A percentile compares a stretch with the other conserved stretches of the same genome.
Evolutionary conservation across 495 filamentous ascomycete genomes (phyloP).

Genomic region (Tuber aestivum): DNA sequence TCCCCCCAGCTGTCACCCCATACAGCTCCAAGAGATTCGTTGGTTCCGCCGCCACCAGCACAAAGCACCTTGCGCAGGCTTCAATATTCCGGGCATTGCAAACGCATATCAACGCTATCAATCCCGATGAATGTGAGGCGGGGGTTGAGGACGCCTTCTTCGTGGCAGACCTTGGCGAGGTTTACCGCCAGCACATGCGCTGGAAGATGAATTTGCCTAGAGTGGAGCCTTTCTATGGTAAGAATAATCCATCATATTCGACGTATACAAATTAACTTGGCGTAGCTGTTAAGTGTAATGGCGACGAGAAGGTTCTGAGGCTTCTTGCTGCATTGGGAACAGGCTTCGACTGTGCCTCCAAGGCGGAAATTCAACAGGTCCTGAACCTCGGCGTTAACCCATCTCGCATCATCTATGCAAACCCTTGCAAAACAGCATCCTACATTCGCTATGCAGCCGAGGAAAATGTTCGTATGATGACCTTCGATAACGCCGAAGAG

Average conservation of each 20-base stretch:
- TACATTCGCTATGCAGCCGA: slow-evolving; percentile 83
- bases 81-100: slow-evolving; percentile 75
- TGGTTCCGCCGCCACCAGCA: slow-evolving; percentile 30
- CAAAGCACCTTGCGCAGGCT: slow-evolving; percentile 34
- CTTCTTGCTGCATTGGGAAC: slow-evolving; percentile 81
- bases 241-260: slow-evolving; percentile 33
- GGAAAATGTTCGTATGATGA: slow-evolving; percentile 92
- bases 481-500: slow-evolving; percentile 96
- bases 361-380: slow-evolving; percentile 89
- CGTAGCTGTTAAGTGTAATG: slow-evolving; percentile 95
- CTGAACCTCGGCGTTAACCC: slow-evolving; percentile 79
- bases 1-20: slow-evolving; percentile 11
- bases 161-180: slow-evolving; percentile 94
- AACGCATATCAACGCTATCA: slow-evolving; percentile 69
- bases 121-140: slow-evolving; percentile 76
- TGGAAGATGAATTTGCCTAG: slow-evolving; percentile 93
- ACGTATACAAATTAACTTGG: slow-evolving; percentile 38
- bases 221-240: slow-evolving; percentile 96
- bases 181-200: slow-evolving; percentile 95
- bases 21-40: slow-evolving; percentile 34
- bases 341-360: slow-evolving; percentile 97
- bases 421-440: slow-evolving; percentile 98
- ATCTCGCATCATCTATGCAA: slow-evolving; percentile 93
- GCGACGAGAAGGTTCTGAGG: slow-evolving; percentile 79
- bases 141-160: slow-evolving; percentile 97